A percentile compares a stretch with the other conserved stretches of the same genome.
These are phyloP conservation scores for Catharanthus roseus DNA, from an alignment of 257 asterid genomes.

Conservation along the genomic window DNA sequence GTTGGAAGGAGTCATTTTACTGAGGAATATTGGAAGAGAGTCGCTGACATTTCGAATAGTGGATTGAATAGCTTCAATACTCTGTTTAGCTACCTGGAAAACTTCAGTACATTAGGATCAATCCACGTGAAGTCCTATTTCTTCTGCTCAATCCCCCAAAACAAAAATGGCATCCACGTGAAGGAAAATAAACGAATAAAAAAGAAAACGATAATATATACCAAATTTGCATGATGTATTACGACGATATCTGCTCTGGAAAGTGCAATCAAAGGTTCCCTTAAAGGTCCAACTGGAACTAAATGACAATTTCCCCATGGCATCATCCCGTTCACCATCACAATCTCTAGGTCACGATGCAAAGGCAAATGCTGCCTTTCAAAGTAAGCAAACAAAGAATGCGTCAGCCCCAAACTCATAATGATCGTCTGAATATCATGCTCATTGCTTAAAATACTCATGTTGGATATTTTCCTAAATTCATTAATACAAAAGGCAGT, in stretches of 20 bases:
- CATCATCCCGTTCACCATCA: constrained; percentile 86
- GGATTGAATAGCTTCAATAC: constrained; percentile 44
- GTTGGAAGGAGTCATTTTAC: constrained; percentile 60
- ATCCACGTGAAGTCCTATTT: neutral
- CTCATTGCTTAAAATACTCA: neutral
- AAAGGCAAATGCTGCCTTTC: constrained; percentile 69
- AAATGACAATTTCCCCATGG: constrained; percentile 81
- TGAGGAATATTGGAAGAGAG: constrained; percentile 51
- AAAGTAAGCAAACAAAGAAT: constrained; percentile 26
- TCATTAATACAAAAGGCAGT: neutral
- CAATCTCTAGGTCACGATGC: constrained; percentile 74
- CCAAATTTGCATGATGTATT: constrained; percentile 88
- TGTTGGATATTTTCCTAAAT: neutral
- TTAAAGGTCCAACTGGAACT: constrained; percentile 82
- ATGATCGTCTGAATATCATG: constrained; percentile 3
- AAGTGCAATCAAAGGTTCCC: constrained; percentile 83
- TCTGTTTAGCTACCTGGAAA: constrained; percentile 47
- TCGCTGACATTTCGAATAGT: constrained; percentile 35
- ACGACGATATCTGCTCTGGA: constrained; percentile 61
- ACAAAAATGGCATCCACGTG: neutral
- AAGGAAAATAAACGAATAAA: neutral
- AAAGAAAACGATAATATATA: constrained; percentile 24
- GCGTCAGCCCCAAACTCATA: constrained; percentile 16
- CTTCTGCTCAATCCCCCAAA: neutral
- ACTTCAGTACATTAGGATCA: constrained; percentile 18